A percentile compares a stretch with the other conserved stretches of the same genome.
Evolutionary conservation across 176 grass and related monocot genomes (phyloP).

Genomic region (Secale cereale): DNA sequence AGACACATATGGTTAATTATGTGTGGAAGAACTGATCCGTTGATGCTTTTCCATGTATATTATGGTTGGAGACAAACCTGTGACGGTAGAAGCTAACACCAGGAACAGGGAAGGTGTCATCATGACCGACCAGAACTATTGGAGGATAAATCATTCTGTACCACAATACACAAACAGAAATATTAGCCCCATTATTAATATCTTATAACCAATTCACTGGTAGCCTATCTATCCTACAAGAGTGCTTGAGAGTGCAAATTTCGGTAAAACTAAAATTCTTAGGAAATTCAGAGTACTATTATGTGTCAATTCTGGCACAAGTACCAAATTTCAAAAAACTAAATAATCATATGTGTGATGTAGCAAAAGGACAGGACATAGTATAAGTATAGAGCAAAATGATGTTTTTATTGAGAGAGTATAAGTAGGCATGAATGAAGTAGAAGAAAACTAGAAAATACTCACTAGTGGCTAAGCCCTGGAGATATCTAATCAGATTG

Average conservation of each 20-base stretch:
- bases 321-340: neutral
- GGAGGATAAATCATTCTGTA: conserved; percentile 68
- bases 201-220: neutral
- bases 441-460: neutral
- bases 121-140: conserved; percentile 41
- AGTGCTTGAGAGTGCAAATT: neutral
- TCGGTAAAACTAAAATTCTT: neutral
- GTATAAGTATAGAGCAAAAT: neutral
- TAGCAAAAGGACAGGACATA: neutral
- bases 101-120: conserved; percentile 75
- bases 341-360: neutral
- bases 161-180: conserved; percentile 13
- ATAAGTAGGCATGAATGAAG: neutral
- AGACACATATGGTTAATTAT: conserved; percentile 12
- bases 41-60: neutral
- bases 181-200: conserved; percentile 12
- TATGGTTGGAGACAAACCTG: conserved; percentile 45
- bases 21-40: neutral
- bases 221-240: neutral
- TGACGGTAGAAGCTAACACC: conserved; percentile 69
- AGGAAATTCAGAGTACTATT: too few relatives aligned
- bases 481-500: neutral
- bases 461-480: neutral
- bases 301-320: neutral
- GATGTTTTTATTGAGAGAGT: too few relatives aligned